Conservation (phyloP, 345 rosid species). For the Cardamine chenopodiifolia region DNA sequence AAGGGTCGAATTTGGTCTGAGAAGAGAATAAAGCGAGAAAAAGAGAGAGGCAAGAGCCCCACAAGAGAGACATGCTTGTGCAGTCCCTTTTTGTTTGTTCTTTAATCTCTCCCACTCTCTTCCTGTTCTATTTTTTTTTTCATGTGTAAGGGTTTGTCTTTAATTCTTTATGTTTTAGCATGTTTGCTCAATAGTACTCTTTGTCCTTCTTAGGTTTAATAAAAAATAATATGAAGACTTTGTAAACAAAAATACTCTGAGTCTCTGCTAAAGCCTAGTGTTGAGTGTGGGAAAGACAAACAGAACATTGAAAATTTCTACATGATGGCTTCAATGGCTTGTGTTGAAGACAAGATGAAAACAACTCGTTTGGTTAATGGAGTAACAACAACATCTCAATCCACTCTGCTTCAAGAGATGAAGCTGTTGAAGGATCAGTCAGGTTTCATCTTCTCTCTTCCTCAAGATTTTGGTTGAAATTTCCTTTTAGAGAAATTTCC, state of each 20-base stretch:
- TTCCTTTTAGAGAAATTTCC: background rate
- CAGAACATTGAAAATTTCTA: slow-evolving; percentile 13
- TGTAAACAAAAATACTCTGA: no score
- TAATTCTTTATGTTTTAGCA: slow-evolving; percentile 36
- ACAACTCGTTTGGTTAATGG: slow-evolving; percentile 48
- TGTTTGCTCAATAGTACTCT: slow-evolving; percentile 24
- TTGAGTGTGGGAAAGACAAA: slow-evolving; percentile 28
- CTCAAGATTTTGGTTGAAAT: background rate
- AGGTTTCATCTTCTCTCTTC: slow-evolving; percentile 55
- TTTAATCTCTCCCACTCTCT: slow-evolving; percentile 37
- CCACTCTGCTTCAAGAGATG: slow-evolving; percentile 81
- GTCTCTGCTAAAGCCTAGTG: slow-evolving; percentile 23
- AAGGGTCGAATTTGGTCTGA: slow-evolving; percentile 59
- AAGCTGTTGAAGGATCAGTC: slow-evolving; percentile 90
- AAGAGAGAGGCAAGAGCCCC: slow-evolving; percentile 48
- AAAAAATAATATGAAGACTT: slow-evolving; percentile 11
- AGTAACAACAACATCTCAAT: slow-evolving; percentile 24
- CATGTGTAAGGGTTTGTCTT: slow-evolving; percentile 41
- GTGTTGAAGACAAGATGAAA: slow-evolving; percentile 71
- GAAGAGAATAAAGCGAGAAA: slow-evolving; percentile 36
- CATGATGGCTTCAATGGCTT: slow-evolving; percentile 53
- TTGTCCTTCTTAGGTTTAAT: slow-evolving; percentile 17
- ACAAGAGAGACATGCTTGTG: slow-evolving; percentile 49
- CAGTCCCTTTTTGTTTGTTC: slow-evolving; percentile 45
- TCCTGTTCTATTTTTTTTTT: slow-evolving; percentile 32